Conservation (phyloP, 2,329 filamentous ascomycete genomes). For the Cytospora piceae region DNA sequence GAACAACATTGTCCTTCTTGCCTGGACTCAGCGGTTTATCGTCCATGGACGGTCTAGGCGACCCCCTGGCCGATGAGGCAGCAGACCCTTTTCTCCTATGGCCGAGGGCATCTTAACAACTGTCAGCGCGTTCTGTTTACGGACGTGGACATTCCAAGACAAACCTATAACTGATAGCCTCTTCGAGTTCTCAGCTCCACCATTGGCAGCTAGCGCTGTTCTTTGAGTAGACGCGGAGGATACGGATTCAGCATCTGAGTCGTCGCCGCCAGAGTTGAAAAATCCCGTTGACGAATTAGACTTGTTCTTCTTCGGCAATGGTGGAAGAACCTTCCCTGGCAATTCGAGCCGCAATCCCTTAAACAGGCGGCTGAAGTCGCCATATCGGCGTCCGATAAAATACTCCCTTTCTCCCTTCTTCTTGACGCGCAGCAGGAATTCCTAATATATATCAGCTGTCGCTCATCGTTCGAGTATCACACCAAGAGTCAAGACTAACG, state of each 20-base stretch:
- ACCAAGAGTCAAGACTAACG: constrained; percentile 54
- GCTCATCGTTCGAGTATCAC: constrained; percentile 15
- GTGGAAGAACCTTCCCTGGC: constrained; percentile 85
- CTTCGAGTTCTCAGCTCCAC: constrained; percentile 38
- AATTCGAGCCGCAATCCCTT: constrained; percentile 81
- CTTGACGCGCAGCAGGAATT: constrained; percentile 89
- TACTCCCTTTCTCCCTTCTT: constrained; percentile 73
- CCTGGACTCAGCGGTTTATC: constrained; percentile 38
- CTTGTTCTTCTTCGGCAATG: constrained; percentile 91
- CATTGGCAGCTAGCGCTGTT: constrained; percentile 38
- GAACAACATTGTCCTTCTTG: constrained; percentile 47
- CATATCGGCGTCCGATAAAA: constrained; percentile 84
- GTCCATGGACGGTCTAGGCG: constrained; percentile 52
- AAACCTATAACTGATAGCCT: constrained; percentile 50
- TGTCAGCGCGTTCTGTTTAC: neutral
- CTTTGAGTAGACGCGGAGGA: constrained; percentile 78
- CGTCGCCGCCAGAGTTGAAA: constrained; percentile 54
- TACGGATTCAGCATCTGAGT: constrained; percentile 78
- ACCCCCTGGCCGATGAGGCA: constrained; percentile 41
- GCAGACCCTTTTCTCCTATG: constrained; percentile 45
- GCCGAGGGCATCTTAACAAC: constrained; percentile 31
- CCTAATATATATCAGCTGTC: constrained; percentile 49
- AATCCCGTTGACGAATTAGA: constrained; percentile 64
- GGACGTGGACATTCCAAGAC: constrained; percentile 26
- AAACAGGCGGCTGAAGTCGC: constrained; percentile 82